Evolutionary conservation across 106 monocot species (phyloP).

Genomic region (Amphibolis antarctica): DNA sequence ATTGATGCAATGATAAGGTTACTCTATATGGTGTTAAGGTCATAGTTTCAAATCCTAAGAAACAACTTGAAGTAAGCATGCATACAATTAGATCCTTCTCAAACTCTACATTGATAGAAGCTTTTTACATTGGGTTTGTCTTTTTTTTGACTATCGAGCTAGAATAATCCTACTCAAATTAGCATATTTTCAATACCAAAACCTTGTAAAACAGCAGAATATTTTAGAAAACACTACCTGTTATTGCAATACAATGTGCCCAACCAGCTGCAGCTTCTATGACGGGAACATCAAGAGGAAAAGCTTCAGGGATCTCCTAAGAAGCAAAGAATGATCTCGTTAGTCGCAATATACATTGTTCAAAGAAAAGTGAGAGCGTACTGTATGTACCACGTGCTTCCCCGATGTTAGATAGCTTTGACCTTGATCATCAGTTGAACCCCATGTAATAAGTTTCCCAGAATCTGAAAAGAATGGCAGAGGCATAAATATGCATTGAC

Average conservation of each 20-base stretch:
- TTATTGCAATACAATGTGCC: constrained; percentile 85
- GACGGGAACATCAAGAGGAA: constrained; percentile 57
- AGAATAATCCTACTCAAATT: too few species aligned
- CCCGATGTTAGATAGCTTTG: constrained; percentile 88
- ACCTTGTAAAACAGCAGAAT: background rate
- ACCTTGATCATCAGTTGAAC: constrained; percentile 93
- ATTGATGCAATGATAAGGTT: too few species aligned
- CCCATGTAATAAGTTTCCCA: constrained; percentile 92
- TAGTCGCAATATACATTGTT: background rate
- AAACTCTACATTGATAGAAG: too few species aligned
- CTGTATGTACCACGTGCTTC: constrained; percentile 68
- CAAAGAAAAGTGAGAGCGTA: background rate
- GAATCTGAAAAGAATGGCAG: constrained; percentile 48
- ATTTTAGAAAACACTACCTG: constrained; percentile 33
- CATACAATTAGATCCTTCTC: too few species aligned
- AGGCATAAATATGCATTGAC: background rate
- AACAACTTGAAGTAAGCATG: too few species aligned
- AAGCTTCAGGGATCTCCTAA: constrained; percentile 83
- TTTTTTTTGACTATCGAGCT: too few species aligned
- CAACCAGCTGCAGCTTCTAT: constrained; percentile 86
- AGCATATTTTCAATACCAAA: too few species aligned
- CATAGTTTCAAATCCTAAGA: too few species aligned
- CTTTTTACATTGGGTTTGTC: too few species aligned
- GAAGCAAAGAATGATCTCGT: background rate
- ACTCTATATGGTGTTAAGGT: too few species aligned